These are phyloP conservation scores for Tulasnella sp. DNA, from an alignment of 768 basidiomycete species.

Conservation along the genomic window DNA sequence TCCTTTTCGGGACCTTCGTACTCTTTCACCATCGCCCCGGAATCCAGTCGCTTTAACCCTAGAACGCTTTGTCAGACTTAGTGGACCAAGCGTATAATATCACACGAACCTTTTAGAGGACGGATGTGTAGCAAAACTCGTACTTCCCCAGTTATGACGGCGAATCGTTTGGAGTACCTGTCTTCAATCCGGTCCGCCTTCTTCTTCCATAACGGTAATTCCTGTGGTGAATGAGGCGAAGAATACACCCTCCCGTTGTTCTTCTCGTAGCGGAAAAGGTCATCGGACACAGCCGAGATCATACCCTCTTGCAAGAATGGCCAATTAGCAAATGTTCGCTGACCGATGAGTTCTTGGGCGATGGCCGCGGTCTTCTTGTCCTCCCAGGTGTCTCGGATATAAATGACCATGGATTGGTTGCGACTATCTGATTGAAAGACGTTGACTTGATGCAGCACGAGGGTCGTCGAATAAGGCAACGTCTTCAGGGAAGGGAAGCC, in stretches of 20 bases:
- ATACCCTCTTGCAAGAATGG: slow-evolving; percentile 89
- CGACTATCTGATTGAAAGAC: slow-evolving; percentile 82
- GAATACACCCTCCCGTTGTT: slow-evolving; percentile 54
- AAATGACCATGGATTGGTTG: slow-evolving; percentile 88
- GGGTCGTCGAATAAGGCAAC: slow-evolving; percentile 57
- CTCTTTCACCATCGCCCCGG: slow-evolving; percentile 88
- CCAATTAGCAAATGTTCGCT: slow-evolving; percentile 75
- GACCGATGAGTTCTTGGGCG: slow-evolving; percentile 60
- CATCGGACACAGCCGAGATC: slow-evolving; percentile 78
- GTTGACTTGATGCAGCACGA: slow-evolving; percentile 84
- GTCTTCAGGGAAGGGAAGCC: slow-evolving; percentile 96
- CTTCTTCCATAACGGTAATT: slow-evolving; percentile 60
- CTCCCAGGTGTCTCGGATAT: slow-evolving; percentile 66
- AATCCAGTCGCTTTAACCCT: slow-evolving; percentile 85
- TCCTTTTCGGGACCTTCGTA: slow-evolving; percentile 78
- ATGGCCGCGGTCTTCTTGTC: slow-evolving; percentile 54
- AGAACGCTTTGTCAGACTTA: background rate
- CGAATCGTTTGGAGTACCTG: slow-evolving; percentile 77
- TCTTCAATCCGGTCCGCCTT: slow-evolving; percentile 74
- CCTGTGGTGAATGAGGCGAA: slow-evolving; percentile 57
- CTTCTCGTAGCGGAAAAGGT: slow-evolving; percentile 76
- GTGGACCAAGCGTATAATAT: background rate
- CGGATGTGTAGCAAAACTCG: slow-evolving; percentile 78
- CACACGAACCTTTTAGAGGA: slow-evolving; percentile 66
- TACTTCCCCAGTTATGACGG: slow-evolving; percentile 70